Conservation (phyloP, 2,329 filamentous ascomycete genomes). For the Calcarisporium arbuscula region DNA sequence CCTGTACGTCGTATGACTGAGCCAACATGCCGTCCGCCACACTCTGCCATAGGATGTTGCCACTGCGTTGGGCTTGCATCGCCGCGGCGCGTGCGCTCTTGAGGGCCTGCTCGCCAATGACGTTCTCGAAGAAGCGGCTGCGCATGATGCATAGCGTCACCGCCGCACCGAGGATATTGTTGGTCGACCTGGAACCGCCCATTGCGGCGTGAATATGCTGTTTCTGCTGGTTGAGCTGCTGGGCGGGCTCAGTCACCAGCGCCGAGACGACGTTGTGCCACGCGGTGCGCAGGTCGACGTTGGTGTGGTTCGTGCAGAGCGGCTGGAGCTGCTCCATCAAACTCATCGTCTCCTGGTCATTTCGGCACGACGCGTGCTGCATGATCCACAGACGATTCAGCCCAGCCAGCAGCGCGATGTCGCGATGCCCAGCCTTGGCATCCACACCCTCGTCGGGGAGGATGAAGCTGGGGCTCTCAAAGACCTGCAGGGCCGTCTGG, state of each 20-base stretch:
- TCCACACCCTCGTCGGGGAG: constrained; percentile 29
- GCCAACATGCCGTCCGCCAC: constrained; percentile 75
- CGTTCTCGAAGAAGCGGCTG: constrained; percentile 71
- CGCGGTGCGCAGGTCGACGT: constrained; percentile 69
- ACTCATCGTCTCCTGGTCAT: constrained; percentile 51
- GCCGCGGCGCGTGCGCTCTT: constrained; percentile 68
- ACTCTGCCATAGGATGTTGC: constrained; percentile 70
- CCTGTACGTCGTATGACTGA: constrained; percentile 67
- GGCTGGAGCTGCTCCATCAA: constrained; percentile 61
- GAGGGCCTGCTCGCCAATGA: constrained; percentile 72
- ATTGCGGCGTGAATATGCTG: constrained; percentile 69
- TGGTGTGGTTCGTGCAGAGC: constrained; percentile 62
- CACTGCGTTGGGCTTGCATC: constrained; percentile 61
- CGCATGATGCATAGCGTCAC: constrained; percentile 84
- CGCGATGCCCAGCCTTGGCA: constrained; percentile 47
- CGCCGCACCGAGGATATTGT: constrained; percentile 74
- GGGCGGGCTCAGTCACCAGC: constrained; percentile 53
- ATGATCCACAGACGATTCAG: constrained; percentile 70
- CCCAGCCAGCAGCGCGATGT: constrained; percentile 59
- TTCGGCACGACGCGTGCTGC: constrained; percentile 51
- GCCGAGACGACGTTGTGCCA: constrained; percentile 71
- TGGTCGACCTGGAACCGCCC: constrained; percentile 58
- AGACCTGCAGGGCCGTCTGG: constrained; percentile 59
- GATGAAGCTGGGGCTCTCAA: constrained; percentile 53
- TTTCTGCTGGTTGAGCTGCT: constrained; percentile 71